Evolutionary conservation across 129 eudicot species (phyloP).

Genomic region (Flaveria robusta): DNA sequence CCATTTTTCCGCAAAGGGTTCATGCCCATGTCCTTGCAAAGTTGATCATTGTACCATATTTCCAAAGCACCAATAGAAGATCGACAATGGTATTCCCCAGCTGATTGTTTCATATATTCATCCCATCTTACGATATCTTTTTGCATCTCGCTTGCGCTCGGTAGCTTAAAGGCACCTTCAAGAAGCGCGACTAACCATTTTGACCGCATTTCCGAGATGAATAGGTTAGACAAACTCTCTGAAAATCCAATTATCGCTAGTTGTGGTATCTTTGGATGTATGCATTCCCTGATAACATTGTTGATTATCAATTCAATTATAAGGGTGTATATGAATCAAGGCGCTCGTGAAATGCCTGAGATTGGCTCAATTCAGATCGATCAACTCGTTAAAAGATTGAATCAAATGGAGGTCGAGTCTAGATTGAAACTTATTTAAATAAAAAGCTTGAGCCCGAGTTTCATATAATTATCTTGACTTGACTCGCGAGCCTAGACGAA

Average conservation of each 20-base stretch:
- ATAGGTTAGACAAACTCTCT: neutral
- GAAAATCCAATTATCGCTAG: constrained; percentile 6
- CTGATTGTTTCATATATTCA: constrained; percentile 42
- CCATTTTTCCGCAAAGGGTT: constrained; percentile 55
- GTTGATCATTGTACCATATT: constrained; percentile 67
- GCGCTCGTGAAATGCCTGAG: too few species aligned
- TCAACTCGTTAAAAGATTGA: too few species aligned
- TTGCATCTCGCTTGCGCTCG: constrained; percentile 48
- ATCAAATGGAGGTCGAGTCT: too few species aligned
- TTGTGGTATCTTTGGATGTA: neutral
- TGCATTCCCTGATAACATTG: neutral
- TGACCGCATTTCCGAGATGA: constrained; percentile 3
- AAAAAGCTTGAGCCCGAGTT: too few species aligned
- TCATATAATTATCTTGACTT: too few species aligned
- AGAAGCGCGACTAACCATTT: constrained; percentile 1
- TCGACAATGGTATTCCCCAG: constrained; percentile 46
- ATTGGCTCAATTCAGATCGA: too few species aligned
- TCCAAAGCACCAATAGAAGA: constrained; percentile 49
- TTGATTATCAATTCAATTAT: neutral
- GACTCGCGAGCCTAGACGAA: too few species aligned
- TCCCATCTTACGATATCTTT: constrained; percentile 54
- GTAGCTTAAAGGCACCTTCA: constrained; percentile 5
- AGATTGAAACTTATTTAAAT: too few species aligned
- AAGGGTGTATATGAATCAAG: neutral
- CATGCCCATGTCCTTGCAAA: constrained; percentile 60